Evolutionary conservation across 2,329 filamentous ascomycete species (phyloP).

Genomic region (Penicillium freii): DNA sequence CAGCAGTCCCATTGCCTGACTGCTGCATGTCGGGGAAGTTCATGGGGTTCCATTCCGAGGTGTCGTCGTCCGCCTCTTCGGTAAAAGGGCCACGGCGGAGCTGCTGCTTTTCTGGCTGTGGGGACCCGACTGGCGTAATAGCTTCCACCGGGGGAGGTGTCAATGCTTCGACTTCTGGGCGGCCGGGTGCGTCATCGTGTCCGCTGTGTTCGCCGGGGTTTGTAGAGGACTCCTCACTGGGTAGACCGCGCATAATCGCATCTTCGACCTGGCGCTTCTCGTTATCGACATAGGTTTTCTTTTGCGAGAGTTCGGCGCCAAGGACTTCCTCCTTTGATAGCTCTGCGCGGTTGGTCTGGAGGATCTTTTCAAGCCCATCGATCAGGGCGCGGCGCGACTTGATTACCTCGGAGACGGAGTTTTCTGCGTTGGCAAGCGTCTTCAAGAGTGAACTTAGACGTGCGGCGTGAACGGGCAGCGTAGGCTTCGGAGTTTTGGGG

Average conservation of each 20-base stretch:
- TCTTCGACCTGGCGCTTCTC: constrained; percentile 89
- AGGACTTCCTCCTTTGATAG: constrained; percentile 68
- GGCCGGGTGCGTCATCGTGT: constrained; percentile 38
- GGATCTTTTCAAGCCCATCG: constrained; percentile 74
- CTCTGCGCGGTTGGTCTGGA: constrained; percentile 69
- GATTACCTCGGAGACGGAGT: constrained; percentile 82
- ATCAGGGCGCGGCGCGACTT: constrained; percentile 79
- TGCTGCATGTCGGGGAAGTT: constrained; percentile 23
- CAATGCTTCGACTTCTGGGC: constrained; percentile 80
- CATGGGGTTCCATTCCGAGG: constrained; percentile 14
- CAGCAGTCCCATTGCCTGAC: constrained; percentile 14
- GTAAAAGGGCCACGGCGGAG: constrained; percentile 30
- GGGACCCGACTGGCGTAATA: constrained; percentile 53
- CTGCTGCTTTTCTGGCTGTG: constrained; percentile 37
- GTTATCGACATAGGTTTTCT: constrained; percentile 69
- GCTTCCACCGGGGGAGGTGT: constrained; percentile 71
- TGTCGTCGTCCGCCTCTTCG: constrained; percentile 12
- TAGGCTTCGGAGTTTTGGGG: constrained; percentile 65
- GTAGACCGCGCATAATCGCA: constrained; percentile 81
- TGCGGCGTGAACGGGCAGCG: constrained; percentile 86
- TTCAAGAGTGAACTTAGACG: constrained; percentile 87
- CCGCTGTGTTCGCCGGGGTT: constrained; percentile 39
- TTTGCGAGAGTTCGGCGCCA: constrained; percentile 61
- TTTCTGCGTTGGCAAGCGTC: constrained; percentile 81
- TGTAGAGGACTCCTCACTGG: constrained; percentile 56